Evolutionary conservation across 257 asterid species (phyloP).

Genomic region (Euphrasia confusa): DNA sequence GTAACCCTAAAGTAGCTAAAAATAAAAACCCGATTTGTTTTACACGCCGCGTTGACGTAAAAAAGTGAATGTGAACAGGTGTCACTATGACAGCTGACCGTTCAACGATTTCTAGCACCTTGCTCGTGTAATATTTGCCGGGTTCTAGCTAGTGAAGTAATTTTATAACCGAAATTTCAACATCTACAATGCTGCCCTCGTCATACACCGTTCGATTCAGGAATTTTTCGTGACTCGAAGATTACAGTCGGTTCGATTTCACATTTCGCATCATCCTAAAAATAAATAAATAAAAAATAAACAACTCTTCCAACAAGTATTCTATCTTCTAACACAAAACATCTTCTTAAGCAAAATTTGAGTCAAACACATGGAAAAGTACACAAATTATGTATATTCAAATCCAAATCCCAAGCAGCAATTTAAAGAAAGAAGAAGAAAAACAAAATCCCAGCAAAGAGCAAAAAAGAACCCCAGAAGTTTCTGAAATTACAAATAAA

Average conservation of each 20-base stretch:
- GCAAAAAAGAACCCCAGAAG: conserved; percentile 1
- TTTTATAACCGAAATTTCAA: conserved; percentile 25
- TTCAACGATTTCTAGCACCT: conserved; percentile 25
- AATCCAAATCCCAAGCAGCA: neutral
- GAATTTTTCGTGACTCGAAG: conserved; percentile 25
- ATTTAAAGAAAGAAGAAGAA: conserved; percentile 20
- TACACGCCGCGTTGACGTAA: conserved; percentile 8
- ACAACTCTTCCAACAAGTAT: conserved; percentile 35
- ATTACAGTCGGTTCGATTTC: conserved; percentile 23
- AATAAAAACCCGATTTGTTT: conserved; percentile 9
- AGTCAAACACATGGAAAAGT: conserved; percentile 9
- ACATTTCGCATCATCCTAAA: conserved; percentile 32
- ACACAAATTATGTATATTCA: conserved; percentile 14
- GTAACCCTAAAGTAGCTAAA: conserved; percentile 19
- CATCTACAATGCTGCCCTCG: conserved; percentile 30
- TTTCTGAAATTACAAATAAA: conserved; percentile 19
- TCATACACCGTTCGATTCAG: conserved; percentile 40
- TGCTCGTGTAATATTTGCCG: conserved; percentile 22
- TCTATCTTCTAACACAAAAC: conserved; percentile 29
- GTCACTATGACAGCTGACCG: conserved; percentile 28
- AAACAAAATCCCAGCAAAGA: neutral
- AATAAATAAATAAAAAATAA: neutral
- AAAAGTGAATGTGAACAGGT: conserved; percentile 21
- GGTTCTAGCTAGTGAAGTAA: conserved; percentile 30
- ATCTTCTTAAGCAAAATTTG: conserved; percentile 15